Base-by-base conservation (phyloP, 1,284 basidiomycete genomes). In the Sphaerobolus stellatus region DNA sequence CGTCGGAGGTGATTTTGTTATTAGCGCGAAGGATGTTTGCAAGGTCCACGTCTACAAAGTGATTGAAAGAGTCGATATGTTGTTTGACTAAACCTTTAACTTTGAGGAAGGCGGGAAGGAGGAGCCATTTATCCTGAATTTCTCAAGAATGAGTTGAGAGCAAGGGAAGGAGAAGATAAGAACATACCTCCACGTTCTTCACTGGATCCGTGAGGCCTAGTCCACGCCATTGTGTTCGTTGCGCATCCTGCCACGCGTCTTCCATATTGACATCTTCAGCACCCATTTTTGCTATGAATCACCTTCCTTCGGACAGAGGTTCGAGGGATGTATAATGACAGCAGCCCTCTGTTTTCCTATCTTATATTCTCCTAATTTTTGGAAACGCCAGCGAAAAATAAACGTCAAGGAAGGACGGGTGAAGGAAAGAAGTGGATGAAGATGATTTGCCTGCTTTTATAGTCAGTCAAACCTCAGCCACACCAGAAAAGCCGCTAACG, bases 1-100 rank as follows among this genome's bases (percentile, higher is more conserved):
- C 93, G 64, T 99, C 97, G 4, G 95, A 98, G 4, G 90, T 92
- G 65, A 97, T 87, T 66, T 92, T 92, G 71, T 86, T 87, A 69
- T 98, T 98, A 13, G 94, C 94, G 59, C 88, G 88, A 51, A 98
- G 86, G 64, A 99, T 98, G 64, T 96, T 96, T 71, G 95, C 96
- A 68, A 98, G 90, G 68, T 98, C 95, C 34, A 92, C 88, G 66
- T 99, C 92, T 64, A 99, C 93, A 69, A 99, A 99, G 73, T 98
- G 97, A 76, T 99, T 99, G 86, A 97, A 99, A 8, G 95, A 98
- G 72, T 99, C 98, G 64, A 99, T 93, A 68, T 99, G 97, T 70
- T 99, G 97, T 75, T 99, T 99, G 58, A 98, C 95, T n/a, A 98
- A 84, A 61, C 95, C 95, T 66, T 98, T 98, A 58, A 95, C 92